Base-by-base conservation (phyloP, 2,329 filamentous ascomycete genomes). In the Nigrospora osmanthi region DNA sequence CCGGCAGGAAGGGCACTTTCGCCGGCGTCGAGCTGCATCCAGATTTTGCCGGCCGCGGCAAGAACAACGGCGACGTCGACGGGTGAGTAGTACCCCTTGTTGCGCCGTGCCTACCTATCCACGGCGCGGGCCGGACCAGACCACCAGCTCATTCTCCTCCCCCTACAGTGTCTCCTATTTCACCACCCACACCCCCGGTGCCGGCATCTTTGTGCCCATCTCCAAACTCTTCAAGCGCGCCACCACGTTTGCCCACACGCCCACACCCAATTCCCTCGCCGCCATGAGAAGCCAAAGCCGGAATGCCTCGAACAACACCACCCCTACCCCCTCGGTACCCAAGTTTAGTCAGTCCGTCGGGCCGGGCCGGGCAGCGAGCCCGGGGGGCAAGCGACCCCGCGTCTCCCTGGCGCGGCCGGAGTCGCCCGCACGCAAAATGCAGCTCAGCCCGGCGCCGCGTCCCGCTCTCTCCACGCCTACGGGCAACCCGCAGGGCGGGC, bases 11-110 rank as follows among this genome's bases (percentile, higher is more conserved):
- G 54, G 93, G 93, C 42, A 78, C 80, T 16, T 98, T 98, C 71
- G 89, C 88, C 31, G 93, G 93, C 38, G 87, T 98, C 33, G 93
- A 98, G 66, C 74, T 98, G 51, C 81, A 84, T 57, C 72, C 79
- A 43, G 87, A 95, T 54, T 94, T 85, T 69, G 87, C 89, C 32
- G 66, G 75, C 42, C 80, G 85, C 60, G 93, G 93, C 32, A 98
- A 98, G 73, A 98, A 98, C 61, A 94, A 80, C 58, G 93, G 93
- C 51, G 90, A 95, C 64, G 93, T 97, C 44, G 91, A 97, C 55
- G 93, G 91, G 87, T 91, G 75, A 66, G 80, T 59, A 34, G 45
- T 34, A 38, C 44, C 13, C 48, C 42, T 52, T 52, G 47, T n/a
- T 17, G 23, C 44, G 17, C 19, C 11, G 50, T 36, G 43, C 47